These are phyloP conservation scores for Aureobasidium lini DNA, from an alignment of 2,329 filamentous ascomycete species.

Conservation along the genomic window DNA sequence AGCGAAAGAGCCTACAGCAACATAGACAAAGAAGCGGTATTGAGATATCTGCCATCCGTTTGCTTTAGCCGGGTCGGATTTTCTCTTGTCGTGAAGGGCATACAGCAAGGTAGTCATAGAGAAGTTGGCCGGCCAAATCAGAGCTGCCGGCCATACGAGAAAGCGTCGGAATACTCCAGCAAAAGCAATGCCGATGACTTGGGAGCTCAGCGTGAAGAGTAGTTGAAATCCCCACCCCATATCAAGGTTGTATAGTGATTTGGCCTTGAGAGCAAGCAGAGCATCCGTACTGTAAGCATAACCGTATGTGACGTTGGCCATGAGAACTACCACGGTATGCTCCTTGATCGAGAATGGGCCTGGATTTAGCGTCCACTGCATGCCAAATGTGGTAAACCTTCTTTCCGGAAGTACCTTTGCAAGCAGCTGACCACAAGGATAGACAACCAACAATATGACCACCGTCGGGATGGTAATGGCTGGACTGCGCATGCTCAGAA, in stretches of 20 bases:
- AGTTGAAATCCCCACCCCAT: constrained; percentile 70
- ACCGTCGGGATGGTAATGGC: constrained; percentile 10
- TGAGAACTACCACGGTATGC: constrained; percentile 40
- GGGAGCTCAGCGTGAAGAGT: constrained; percentile 74
- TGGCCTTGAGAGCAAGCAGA: constrained; percentile 75
- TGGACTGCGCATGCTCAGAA: constrained; percentile 27
- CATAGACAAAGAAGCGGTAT: constrained; percentile 77
- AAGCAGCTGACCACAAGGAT: constrained; percentile 75
- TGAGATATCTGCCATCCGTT: constrained; percentile 73
- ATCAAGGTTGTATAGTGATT: constrained; percentile 68
- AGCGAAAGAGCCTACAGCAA: constrained; percentile 50
- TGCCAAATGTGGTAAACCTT: constrained; percentile 27
- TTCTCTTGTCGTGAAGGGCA: not conserved
- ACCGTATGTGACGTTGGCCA: constrained; percentile 21
- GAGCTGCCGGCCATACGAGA: constrained; percentile 73
- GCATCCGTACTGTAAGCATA: constrained; percentile 33
- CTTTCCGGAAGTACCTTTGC: constrained; percentile 56
- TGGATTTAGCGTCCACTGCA: constrained; percentile 33
- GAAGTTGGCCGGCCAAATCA: constrained; percentile 85
- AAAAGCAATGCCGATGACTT: constrained; percentile 78
- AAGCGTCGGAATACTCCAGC: constrained; percentile 74
- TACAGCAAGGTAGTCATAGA: constrained; percentile 86
- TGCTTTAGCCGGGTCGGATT: not conserved
- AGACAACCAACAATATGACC: constrained; percentile 59
- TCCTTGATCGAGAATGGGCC: constrained; percentile 52